Evolutionary conservation across 352 stramenopile species (phyloP), one percentile per base, ranked within the genome.

Genomic region (Blastocystis sp.): DNA sequence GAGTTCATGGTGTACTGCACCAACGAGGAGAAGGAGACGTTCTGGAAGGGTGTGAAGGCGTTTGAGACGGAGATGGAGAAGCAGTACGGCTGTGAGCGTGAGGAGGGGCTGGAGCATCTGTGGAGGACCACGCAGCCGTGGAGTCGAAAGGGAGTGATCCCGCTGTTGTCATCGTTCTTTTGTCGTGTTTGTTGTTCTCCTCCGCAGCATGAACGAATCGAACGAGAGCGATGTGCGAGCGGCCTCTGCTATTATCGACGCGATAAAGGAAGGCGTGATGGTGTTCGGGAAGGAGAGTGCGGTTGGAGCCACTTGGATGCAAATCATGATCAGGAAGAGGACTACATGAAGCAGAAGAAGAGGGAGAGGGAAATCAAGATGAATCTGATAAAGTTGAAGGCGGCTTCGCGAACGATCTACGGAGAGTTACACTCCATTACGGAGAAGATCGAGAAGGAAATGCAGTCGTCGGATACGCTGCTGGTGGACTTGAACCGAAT

Each of bases 281-380:
- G 52, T 28, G 1, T 34, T 84, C 4, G 74, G 17, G 9, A 74
- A 4, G 64, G 17, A 43, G 17, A 42, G 45, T 43, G 64, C 21
- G 43, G 34, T 38, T 52, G n/a, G 28, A 43, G 17, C 6, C n/a
- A 48, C 34, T 19, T 9, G 45, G 6, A 74, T 43, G 0, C 3
- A 24, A 24, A 84, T 54, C 6, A 57, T 28, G 34, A 4, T n/a
- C 52, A 84, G 74, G 24, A 62, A 43, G 43, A 21, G 17, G 57
- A 69, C 48, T 21, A 14, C 28, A 40, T n/a, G 45, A n/a, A 70
- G 28, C n/a, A 52, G 0, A 6, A 4, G 45, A 84, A 70, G 43
- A 45, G 28, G 3, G 43, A 57, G 34, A 52, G 74, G 28, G 74
- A 84, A 19, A 64, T 21, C n/a, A 84, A 84, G 48, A 84, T 84